These are phyloP conservation scores for Phaffia rhodozyma DNA, from an alignment of 1,284 basidiomycete genomes.

Conservation along the genomic window DNA sequence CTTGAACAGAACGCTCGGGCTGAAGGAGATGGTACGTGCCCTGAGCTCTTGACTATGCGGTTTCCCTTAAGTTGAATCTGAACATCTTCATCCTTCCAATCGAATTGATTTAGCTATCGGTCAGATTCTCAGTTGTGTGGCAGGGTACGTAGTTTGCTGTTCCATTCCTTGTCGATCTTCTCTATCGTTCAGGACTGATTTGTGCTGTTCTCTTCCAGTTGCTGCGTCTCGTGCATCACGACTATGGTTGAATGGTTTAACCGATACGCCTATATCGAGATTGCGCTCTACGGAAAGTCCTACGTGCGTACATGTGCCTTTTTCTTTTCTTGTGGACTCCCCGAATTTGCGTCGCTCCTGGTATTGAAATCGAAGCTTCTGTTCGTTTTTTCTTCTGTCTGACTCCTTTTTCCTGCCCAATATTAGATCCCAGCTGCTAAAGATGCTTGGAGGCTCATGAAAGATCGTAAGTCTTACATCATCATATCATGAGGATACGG, in stretches of 20 bases:
- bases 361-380: neutral
- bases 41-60: too few species aligned
- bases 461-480: constrained; percentile 50
- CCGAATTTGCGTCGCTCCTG: too few species aligned
- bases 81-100: neutral
- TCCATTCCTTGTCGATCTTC: neutral
- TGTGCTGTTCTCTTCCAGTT: constrained; percentile 47
- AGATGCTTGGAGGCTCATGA: constrained; percentile 78
- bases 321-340: neutral
- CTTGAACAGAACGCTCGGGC: constrained; percentile 54
- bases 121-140: constrained; percentile 54
- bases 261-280: constrained; percentile 39
- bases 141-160: constrained; percentile 1
- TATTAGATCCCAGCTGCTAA: constrained; percentile 58
- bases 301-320: constrained; percentile 39
- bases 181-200: neutral
- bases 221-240: constrained; percentile 64
- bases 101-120: constrained; percentile 44
- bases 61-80: constrained; percentile 12
- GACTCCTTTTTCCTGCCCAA: neutral
- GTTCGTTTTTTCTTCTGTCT: constrained; percentile 1
- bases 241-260: constrained; percentile 68
- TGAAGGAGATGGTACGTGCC: constrained; percentile 56
- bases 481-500: neutral
- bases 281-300: constrained; percentile 72